Percentiles rank a stretch among this genome's conserved stretches.
Conservation (phyloP, 345 rosid genomes). For the Syzygium aromaticum region DNA sequence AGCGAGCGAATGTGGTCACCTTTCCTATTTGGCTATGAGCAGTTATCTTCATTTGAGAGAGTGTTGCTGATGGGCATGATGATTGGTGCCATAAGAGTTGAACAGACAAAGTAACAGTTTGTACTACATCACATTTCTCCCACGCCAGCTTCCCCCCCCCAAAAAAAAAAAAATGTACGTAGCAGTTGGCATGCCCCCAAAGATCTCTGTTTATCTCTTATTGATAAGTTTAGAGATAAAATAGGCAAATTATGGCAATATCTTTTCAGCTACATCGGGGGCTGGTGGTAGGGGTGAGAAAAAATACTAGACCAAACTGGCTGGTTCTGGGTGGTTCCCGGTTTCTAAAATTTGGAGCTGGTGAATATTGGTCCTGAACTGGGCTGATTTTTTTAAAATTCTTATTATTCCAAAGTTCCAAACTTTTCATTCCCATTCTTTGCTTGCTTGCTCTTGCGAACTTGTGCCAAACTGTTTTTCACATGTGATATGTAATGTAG, state of each 20-base stretch:
- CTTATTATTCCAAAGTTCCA: neutral
- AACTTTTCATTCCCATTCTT: neutral
- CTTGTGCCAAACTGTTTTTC: too few species aligned
- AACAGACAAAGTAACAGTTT: neutral
- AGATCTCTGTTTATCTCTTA: neutral
- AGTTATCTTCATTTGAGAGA: neutral
- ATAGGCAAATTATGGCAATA: neutral
- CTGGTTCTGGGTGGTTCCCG: too few species aligned
- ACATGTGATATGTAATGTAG: neutral
- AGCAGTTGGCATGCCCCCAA: neutral
- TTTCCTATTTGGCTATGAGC: neutral
- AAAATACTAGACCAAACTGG: accelerated
- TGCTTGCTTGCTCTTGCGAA: too few species aligned
- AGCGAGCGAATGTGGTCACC: neutral
- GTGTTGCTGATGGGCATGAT: neutral
- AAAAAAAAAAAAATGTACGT: too few species aligned
- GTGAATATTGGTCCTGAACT: neutral
- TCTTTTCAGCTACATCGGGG: neutral
- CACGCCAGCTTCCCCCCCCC: too few species aligned
- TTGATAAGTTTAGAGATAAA: neutral
- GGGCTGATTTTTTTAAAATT: neutral
- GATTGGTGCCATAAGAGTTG: neutral
- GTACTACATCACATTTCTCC: neutral
- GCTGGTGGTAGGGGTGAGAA: neutral
- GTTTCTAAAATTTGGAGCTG: neutral